Evolutionary conservation across 768 basidiomycete species (phyloP).

Genomic region (Mycena rosella): DNA sequence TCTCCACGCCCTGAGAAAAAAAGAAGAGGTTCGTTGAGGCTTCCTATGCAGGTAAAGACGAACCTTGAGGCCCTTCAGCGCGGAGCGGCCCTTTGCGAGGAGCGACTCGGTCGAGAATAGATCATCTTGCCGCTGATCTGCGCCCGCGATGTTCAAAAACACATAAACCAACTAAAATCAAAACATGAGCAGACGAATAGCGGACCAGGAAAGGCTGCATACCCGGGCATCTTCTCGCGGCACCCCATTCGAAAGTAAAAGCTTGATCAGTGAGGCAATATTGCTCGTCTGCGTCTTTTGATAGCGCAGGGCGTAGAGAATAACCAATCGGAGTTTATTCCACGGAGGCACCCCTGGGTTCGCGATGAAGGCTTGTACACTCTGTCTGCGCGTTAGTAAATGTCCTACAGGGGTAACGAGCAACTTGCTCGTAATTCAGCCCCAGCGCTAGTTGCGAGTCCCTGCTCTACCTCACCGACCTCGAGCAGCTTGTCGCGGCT

Average conservation of each 20-base stretch:
- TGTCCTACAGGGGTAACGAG: background rate
- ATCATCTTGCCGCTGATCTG: conserved; percentile 97
- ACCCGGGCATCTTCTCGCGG: conserved; percentile 82
- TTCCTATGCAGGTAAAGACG: conserved; percentile 18
- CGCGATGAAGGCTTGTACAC: conserved; percentile 83
- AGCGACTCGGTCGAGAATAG: conserved; percentile 96
- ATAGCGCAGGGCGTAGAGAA: conserved; percentile 93
- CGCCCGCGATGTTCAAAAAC: conserved; percentile 91
- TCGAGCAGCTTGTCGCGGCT: conserved; percentile 88
- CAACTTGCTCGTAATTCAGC: conserved; percentile 84
- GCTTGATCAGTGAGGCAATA: conserved; percentile 82
- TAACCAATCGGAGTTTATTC: conserved; percentile 92
- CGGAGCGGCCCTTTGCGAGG: conserved; percentile 93
- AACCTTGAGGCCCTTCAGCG: conserved; percentile 95
- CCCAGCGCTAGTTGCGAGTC: conserved; percentile 91
- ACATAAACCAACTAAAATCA: conserved; percentile 87
- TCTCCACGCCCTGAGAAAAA: conserved; percentile 88
- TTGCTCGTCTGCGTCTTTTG: conserved; percentile 90
- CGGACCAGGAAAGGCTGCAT: conserved; percentile 38
- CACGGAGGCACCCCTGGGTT: conserved; percentile 75
- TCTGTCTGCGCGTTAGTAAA: conserved; percentile 57
- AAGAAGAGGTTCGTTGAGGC: conserved; percentile 22
- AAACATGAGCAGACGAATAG: conserved; percentile 29
- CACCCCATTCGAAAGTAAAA: conserved; percentile 82
- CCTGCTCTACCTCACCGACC: conserved; percentile 96